A percentile compares a stretch with the other conserved stretches of the same genome.
Evolutionary conservation across 2,329 filamentous ascomycete species (phyloP).

Genomic region (Ophiobolus disseminans): DNA sequence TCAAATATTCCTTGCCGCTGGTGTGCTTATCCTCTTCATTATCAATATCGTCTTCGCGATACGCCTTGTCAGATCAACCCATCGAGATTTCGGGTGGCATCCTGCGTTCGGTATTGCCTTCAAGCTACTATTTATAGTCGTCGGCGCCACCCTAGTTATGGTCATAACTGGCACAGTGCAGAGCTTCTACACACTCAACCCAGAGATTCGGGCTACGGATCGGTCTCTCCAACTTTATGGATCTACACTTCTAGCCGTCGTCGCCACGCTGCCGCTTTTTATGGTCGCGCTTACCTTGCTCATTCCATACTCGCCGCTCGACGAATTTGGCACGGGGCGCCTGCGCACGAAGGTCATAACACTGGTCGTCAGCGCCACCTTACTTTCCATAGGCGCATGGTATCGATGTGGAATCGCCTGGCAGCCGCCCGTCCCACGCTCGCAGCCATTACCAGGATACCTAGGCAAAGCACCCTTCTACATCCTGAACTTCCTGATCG

Average conservation of each 20-base stretch:
- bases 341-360: conserved; percentile 72
- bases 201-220: conserved; percentile 58
- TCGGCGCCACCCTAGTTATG: conserved; percentile 68
- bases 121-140: conserved; percentile 64
- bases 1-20: conserved; percentile 74
- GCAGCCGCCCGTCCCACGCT: conserved; percentile 53
- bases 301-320: conserved; percentile 50
- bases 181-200: conserved; percentile 70
- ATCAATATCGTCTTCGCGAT: conserved; percentile 80
- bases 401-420: conserved; percentile 71
- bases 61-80: conserved; percentile 75
- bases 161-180: conserved; percentile 71
- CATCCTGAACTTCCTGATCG: conserved; percentile 77
- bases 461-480: conserved; percentile 78
- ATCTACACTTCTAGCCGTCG: conserved; percentile 66
- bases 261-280: conserved; percentile 71
- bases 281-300: conserved; percentile 59
- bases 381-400: conserved; percentile 72
- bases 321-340: conserved; percentile 72
- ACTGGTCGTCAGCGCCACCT: conserved; percentile 62
- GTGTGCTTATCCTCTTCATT: conserved; percentile 76
- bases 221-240: conserved; percentile 70
- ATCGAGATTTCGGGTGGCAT: conserved; percentile 75
- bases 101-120: conserved; percentile 60
- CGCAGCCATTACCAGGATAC: conserved; percentile 70